Evolutionary conservation across 352 stramenopile species (phyloP), one percentile per base, ranked within the genome.

Genomic region (Phytophthora quininea): DNA sequence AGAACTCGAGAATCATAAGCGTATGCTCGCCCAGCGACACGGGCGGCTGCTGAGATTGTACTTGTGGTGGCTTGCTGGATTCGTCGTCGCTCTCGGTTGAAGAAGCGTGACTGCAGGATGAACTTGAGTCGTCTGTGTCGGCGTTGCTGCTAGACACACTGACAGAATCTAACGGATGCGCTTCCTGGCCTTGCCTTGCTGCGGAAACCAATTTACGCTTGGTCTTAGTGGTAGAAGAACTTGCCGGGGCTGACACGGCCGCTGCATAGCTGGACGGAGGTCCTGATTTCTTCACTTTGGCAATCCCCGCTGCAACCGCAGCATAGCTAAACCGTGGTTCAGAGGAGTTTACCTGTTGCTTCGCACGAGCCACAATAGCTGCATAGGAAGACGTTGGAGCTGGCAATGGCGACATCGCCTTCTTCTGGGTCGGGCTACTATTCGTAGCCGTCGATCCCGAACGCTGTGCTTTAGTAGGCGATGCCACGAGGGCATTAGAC

Each of bases 1-100:
- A 96, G 63, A 94, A 94, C 69, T 96, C 88, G 33, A 96, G 78
- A 38, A 96, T 80, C 71, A 86, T 77, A 61, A 93, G 69, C 38
- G 83, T 89, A 56, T 92, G 84, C 40, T 86, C 81, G 29, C 88
- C 88, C 12, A 96, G 71, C 4, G 82, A 93, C 32, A 75, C 70
- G n/a, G 42, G 62, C 4, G 54, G 58, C 47, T 54, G 42, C n/a
- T 63, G 54, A 8, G 19, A 14, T 30, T 55, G 43, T 31, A 4
- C 46, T 40, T 43, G 49, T 19, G 27, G 42, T 33, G 51, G 29
- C 27, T 67, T 73, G 7, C 38, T 48, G 15, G 73, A 75, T 50
- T 88, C 77, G 31, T 90, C 83, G 32, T 91, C 83, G 50, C 76
- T 86, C 56, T 90, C 83, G 3, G 69, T 72, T 14, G 69, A 75